Evolutionary conservation across 768 basidiomycete genomes (phyloP), one percentile per base, ranked within the genome.

Genomic region (Trametes villosa): DNA sequence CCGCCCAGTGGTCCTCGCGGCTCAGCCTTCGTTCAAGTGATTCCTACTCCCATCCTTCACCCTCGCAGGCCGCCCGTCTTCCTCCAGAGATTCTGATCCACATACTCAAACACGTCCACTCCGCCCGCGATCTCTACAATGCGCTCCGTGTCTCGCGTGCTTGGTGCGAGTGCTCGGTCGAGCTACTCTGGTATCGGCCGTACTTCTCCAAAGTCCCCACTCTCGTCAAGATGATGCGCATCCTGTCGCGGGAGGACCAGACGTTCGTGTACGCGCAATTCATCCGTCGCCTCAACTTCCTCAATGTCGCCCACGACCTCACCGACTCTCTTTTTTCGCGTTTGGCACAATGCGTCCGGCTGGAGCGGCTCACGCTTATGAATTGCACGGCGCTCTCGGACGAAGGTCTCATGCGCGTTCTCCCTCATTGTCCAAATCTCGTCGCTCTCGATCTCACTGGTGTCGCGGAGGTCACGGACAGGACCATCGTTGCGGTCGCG

Each of bases 111-210:
- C 86, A 94, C 67, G 81, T 99, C 13, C 84, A 89, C 65, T 81
- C 85, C 0, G 78, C 88, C 30, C 80, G 82, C 60, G 92, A 96
- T 73, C 82, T 98, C 47, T 84, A 89, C 64, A 78, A 81, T 64
- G 82, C 85, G 40, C 81, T 96, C 61, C 86, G 89, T 57, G 95
- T 98, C 27, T 94, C 88, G 20, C 87, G 92, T 58, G 82, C 86
- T 27, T 99, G 96, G 95, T 98, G 94, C 80, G 90, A 96, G 71
- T 97, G 94, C 74, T 87, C 94, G 30, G 94, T 96, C 42, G 93
- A 98, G 74, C 83, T 98, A 22, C 81, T 98, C 24, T 99, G 96
- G 96, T 89, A 94, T 74, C 90, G 92, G 68, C 96, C 96, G 20
- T 79, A 80, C 53, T 86, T 98, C 70, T 78, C 85, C 26, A 85